Percentiles rank a stretch among this genome's conserved stretches.
Evolutionary conservation across 768 basidiomycete genomes (phyloP).

Genomic region (Ephemerocybe angulata): DNA sequence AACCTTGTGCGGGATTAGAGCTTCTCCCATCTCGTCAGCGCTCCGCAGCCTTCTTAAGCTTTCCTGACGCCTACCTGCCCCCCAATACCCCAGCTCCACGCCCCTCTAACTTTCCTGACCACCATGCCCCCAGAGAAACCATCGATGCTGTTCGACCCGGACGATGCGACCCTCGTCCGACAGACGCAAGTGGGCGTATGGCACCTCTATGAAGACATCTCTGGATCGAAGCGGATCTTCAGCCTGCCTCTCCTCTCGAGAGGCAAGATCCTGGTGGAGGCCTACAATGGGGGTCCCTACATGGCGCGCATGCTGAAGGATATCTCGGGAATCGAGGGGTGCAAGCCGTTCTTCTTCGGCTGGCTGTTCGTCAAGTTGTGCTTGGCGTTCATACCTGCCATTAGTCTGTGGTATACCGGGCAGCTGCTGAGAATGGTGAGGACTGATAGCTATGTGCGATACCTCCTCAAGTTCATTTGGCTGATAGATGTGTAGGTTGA

Average conservation of each 20-base stretch:
- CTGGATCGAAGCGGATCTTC: constrained; percentile 28
- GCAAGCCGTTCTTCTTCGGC: constrained; percentile 43
- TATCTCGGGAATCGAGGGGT: constrained; percentile 48
- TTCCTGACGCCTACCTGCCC: too few relatives aligned
- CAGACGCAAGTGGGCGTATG: constrained; percentile 67
- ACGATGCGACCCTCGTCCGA: constrained; percentile 40
- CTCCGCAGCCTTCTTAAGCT: too few relatives aligned
- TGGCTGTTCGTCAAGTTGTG: constrained; percentile 44
- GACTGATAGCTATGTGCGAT: background rate
- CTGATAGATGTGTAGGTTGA: constrained; percentile 46
- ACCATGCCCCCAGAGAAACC: background rate
- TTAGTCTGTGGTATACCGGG: constrained; percentile 66
- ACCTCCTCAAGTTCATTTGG: constrained; percentile 1
- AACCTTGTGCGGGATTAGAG: too few relatives aligned
- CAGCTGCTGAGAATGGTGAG: constrained; percentile 64
- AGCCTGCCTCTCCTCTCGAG: constrained; percentile 36
- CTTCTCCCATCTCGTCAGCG: too few relatives aligned
- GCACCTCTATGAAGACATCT: constrained; percentile 68
- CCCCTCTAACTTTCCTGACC: too few relatives aligned
- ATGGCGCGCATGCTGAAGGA: constrained; percentile 67
- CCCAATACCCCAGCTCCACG: too few relatives aligned
- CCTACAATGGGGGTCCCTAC: constrained; percentile 51
- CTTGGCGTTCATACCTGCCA: constrained; percentile 54
- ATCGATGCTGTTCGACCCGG: constrained; percentile 27
- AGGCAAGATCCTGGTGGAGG: constrained; percentile 44